Evolutionary conservation across 495 filamentous ascomycete genomes (phyloP).

Genomic region (Lentithecium fluviatile): DNA sequence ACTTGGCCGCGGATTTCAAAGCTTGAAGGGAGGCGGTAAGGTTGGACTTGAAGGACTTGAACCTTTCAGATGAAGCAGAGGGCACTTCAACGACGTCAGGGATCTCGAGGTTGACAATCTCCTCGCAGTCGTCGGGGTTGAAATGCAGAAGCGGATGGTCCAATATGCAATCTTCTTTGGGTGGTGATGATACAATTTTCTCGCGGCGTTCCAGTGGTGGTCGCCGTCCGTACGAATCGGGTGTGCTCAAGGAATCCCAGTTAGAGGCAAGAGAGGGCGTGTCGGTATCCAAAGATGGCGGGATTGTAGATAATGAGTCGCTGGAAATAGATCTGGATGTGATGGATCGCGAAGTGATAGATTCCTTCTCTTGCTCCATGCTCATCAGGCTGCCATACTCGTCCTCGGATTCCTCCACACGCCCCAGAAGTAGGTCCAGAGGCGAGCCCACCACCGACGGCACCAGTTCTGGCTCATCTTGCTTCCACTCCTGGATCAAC

Average conservation of each 20-base stretch:
- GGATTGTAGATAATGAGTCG: constrained; percentile 42
- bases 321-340: constrained; percentile 39
- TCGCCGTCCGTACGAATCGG: constrained; percentile 20
- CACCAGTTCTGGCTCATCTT: constrained; percentile 33
- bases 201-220: constrained; percentile 25
- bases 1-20: constrained; percentile 79
- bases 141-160: constrained; percentile 42
- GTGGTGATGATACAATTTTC: constrained; percentile 34
- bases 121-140: constrained; percentile 32
- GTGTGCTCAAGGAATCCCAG: constrained; percentile 36
- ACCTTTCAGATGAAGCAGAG: constrained; percentile 10
- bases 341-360: constrained; percentile 8
- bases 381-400: constrained; percentile 28
- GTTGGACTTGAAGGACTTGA: constrained; percentile 79
- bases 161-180: constrained; percentile 37
- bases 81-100: constrained; percentile 38
- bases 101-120: constrained; percentile 20
- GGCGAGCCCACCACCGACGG: constrained; percentile 36
- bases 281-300: constrained; percentile 42
- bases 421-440: constrained; percentile 43
- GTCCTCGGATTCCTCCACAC: constrained; percentile 36
- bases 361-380: constrained; percentile 32
- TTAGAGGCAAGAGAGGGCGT: constrained; percentile 29
- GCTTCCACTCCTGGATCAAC: constrained; percentile 45
- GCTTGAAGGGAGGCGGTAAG: constrained; percentile 87